phyloP scores from a whole-genome alignment of 2,329 filamentous ascomycete genomes.

The Massarina eburnea region DNA sequence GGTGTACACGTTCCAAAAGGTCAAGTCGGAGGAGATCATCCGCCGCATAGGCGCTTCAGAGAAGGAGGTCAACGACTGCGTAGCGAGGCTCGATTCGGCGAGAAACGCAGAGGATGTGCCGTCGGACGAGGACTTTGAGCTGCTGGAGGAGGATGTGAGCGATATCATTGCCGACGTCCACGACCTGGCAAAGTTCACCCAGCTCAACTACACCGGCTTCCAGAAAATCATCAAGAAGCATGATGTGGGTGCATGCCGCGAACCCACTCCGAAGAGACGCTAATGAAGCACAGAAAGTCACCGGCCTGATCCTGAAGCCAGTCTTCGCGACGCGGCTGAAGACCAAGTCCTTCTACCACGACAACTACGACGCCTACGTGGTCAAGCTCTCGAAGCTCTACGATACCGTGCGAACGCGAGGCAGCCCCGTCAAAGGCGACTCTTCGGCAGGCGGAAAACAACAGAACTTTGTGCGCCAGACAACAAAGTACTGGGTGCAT shows the following conservation, averaged over 20 bases:
- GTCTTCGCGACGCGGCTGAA: slow-evolving; percentile 95
- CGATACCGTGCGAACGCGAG: slow-evolving; percentile 88
- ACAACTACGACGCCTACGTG: slow-evolving; percentile 96
- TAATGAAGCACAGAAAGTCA: slow-evolving; percentile 72
- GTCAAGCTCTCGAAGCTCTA: slow-evolving; percentile 94
- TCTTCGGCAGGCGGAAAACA: slow-evolving; percentile 87
- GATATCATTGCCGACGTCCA: slow-evolving; percentile 99
- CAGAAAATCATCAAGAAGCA: slow-evolving; percentile 99
- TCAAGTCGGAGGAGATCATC: slow-evolving; percentile 95
- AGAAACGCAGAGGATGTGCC: slow-evolving; percentile 47
- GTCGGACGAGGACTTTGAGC: slow-evolving; percentile 88
- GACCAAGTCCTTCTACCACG: slow-evolving; percentile 97
- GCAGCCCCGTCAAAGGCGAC: slow-evolving; percentile 90
- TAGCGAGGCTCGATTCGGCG: slow-evolving; percentile 65
- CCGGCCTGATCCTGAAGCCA: slow-evolving; percentile 86
- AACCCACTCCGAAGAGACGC: slow-evolving; percentile 7
- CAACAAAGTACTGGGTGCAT: slow-evolving; percentile 99
- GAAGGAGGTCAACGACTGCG: slow-evolving; percentile 85
- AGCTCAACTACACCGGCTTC: slow-evolving; percentile 97
- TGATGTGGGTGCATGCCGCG: slow-evolving; percentile 64
- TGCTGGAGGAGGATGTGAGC: slow-evolving; percentile 91
- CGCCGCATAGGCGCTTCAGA: slow-evolving; percentile 85
- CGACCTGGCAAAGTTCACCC: slow-evolving; percentile 96
- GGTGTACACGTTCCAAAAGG: slow-evolving; percentile 95
- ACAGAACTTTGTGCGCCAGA: slow-evolving; percentile 94